Evolutionary conservation across 179 eudicot species (phyloP).

Genomic region (Gypsophila paniculata): DNA sequence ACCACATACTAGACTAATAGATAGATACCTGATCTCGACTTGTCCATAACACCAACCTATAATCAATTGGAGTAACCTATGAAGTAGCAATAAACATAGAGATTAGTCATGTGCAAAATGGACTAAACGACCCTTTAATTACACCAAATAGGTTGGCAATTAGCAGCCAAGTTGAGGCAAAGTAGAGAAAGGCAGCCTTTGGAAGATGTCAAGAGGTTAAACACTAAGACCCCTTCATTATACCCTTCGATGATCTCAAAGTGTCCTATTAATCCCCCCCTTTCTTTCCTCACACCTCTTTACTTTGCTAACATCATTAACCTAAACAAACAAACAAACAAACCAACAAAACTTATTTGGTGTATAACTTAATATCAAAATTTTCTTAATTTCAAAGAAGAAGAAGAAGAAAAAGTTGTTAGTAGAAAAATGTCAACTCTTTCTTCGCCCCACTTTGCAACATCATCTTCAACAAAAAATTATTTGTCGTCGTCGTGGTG

Average conservation of each 20-base stretch:
- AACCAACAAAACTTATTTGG: too few relatives aligned
- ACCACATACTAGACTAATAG: too few relatives aligned
- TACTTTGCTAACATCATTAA: neutral
- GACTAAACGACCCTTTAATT: too few relatives aligned
- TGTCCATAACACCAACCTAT: too few relatives aligned
- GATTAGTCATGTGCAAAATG: too few relatives aligned
- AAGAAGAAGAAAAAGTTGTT: neutral
- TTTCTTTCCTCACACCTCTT: neutral
- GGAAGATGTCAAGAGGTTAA: constrained; percentile 42
- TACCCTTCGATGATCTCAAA: constrained; percentile 47
- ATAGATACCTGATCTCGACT: too few relatives aligned
- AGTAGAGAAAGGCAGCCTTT: constrained; percentile 42
- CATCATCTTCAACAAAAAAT: constrained; percentile 27
- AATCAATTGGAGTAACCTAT: too few relatives aligned
- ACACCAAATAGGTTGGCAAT: neutral
- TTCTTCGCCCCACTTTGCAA: constrained; percentile 34
- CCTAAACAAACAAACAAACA: neutral
- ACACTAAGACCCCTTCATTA: neutral
- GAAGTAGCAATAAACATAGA: too few relatives aligned
- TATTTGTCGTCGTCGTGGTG: constrained; percentile 24
- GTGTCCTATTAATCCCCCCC: constrained; percentile 8
- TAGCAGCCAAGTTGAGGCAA: constrained; percentile 10
- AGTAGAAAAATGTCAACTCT: constrained; percentile 41
- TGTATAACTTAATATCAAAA: neutral
- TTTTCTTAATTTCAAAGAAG: neutral